Evolutionary conservation across 2,329 filamentous ascomycete genomes (phyloP).

Genomic region (Neurospora sp.): DNA sequence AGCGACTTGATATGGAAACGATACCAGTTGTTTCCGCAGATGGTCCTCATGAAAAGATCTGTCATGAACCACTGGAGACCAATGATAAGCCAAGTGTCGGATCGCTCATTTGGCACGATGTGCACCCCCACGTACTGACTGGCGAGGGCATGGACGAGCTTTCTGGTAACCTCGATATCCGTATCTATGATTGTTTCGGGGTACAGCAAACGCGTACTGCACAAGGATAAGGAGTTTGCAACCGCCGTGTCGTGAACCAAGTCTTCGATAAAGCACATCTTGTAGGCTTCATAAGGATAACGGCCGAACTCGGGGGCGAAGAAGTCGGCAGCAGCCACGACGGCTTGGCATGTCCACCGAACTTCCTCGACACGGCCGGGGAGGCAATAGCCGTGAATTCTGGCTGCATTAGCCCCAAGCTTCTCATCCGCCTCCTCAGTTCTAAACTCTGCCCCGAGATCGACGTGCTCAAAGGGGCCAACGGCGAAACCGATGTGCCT

Average conservation of each 20-base stretch:
- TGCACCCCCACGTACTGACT: constrained; percentile 93
- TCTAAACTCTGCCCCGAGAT: constrained; percentile 74
- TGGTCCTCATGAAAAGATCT: constrained; percentile 78
- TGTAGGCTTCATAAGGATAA: constrained; percentile 88
- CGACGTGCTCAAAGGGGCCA: constrained; percentile 89
- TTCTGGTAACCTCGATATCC: constrained; percentile 70
- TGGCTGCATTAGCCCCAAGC: constrained; percentile 76
- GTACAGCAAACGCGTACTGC: constrained; percentile 77
- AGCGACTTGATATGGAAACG: constrained; percentile 79
- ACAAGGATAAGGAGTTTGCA: constrained; percentile 75
- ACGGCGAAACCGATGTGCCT: constrained; percentile 90
- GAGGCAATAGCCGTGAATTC: constrained; percentile 84
- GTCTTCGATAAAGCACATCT: constrained; percentile 90
- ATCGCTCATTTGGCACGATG: constrained; percentile 70
- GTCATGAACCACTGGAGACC: constrained; percentile 93
- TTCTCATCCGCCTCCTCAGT: constrained; percentile 88
- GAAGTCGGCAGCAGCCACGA: constrained; percentile 81
- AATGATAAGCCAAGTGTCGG: constrained; percentile 80
- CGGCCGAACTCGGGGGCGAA: constrained; percentile 81
- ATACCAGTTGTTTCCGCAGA: constrained; percentile 93
- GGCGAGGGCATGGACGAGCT: constrained; percentile 72
- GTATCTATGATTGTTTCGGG: constrained; percentile 78
- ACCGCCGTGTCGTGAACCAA: constrained; percentile 64
- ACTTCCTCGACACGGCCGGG: constrained; percentile 75
- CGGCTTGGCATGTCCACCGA: constrained; percentile 73